Evolutionary conservation across 805 yeast genomes (phyloP), one percentile per base, ranked within the genome.

Genomic region (Metschnikowia anglica): DNA sequence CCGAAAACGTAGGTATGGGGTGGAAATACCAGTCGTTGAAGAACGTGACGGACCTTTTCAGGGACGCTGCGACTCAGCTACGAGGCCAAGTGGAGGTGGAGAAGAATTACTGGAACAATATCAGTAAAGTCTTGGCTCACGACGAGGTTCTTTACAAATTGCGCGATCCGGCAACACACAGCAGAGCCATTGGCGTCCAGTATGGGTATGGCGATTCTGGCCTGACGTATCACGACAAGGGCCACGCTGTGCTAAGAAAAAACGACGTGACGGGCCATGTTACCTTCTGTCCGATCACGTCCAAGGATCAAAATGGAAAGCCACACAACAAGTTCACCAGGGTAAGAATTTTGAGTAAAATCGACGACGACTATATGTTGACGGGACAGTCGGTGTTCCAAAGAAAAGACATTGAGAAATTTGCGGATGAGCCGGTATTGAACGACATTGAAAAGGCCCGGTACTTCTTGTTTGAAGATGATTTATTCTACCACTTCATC

Each of bases 161-260:
- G 19, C 73, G 81, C 41, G 82, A 78, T 43, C 81, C 80, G 6
- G 20, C 49, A 6, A 59, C 54, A 16, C 71, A 73, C 25, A 61
- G 73, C 0, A 71, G 79, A 15, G 76, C 79, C 8, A 73, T 90
- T 32, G 95, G 91, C 3, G 84, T 91, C 27, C 88, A 86, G 54
- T 93, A 85, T 58, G 98, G 98, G 0, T 91, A 79, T 65, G 90
- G 85, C 13, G 97, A 90, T 61, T 81, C 95, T 0, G 99, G 98
- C 0, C 86, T 96, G 1, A 77, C 71, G 16, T 88, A 79, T 55
- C 69, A 66, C 44, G 90, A 87, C 53, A 74, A 77, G 49, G 97
- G 97, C 2, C 64, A 83, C 32, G 97, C 95, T 0, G 61, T 85
- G 0, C 64, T 89, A 48, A 75, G 79, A 36, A 79, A 82, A 43